Conservation (phyloP, 805 yeast genomes). For the Komagataella kurtzmanii region DNA sequence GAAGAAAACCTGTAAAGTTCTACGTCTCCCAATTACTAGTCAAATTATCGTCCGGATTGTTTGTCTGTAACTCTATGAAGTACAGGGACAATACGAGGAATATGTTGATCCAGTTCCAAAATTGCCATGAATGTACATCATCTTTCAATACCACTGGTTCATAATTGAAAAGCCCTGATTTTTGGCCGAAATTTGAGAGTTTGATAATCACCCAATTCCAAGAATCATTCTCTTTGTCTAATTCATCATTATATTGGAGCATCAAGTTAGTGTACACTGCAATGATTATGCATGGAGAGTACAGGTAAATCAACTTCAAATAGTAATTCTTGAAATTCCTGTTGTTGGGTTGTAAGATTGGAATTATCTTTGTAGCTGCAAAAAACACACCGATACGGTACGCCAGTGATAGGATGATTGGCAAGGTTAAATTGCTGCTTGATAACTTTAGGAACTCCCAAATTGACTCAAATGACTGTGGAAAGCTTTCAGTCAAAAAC, state of each 20-base stretch:
- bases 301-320: constrained; percentile 61
- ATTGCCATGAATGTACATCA: constrained; percentile 68
- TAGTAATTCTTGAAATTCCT: constrained; percentile 6
- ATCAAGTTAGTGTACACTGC: constrained; percentile 92
- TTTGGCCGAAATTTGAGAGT: constrained; percentile 4
- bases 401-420: constrained; percentile 68
- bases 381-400: constrained; percentile 75
- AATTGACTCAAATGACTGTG: constrained; percentile 36
- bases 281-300: constrained; percentile 86
- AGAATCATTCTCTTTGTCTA: constrained; percentile 37
- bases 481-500: constrained; percentile 30
- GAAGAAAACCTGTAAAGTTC: background rate
- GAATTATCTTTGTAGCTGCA: constrained; percentile 90
- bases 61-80: constrained; percentile 52
- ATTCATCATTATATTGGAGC: constrained; percentile 74
- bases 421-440: constrained; percentile 59
- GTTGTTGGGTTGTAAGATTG: constrained; percentile 24
- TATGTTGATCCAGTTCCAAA: constrained; percentile 96
- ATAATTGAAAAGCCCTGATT: background rate
- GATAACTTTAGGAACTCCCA: constrained; percentile 41
- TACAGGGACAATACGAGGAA: constrained; percentile 69
- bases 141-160: constrained; percentile 4
- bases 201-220: constrained; percentile 18
- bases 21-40: constrained; percentile 17
- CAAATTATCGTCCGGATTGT: constrained; percentile 19